A percentile compares a stretch with the other conserved stretches of the same genome.
phyloP scores from a whole-genome alignment of 2,329 filamentous ascomycete species.

The Fusarium nygamai region DNA sequence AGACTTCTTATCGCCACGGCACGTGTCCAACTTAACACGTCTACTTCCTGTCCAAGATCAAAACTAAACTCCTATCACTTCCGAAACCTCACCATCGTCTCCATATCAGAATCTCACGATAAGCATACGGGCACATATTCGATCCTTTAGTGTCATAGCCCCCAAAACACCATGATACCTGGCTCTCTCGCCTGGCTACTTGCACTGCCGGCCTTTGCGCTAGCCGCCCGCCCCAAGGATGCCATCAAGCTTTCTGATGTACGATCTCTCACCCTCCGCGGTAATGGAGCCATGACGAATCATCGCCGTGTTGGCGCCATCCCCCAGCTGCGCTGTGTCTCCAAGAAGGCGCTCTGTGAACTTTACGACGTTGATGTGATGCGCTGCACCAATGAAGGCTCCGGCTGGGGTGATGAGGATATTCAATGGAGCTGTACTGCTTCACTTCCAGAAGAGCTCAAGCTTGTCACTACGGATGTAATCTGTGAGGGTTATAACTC shows the following conservation, averaged over 20 bases:
- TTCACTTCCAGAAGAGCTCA: conserved; percentile 67
- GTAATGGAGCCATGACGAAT: conserved; percentile 70
- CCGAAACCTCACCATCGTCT: not conserved
- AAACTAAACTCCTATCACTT: not conserved
- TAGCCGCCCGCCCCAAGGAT: conserved; percentile 52
- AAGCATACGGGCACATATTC: conserved; percentile 2
- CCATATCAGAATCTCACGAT: not conserved
- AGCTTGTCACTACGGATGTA: conserved; percentile 87
- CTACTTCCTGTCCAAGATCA: not conserved
- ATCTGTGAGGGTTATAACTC: conserved; percentile 88
- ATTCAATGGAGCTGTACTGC: conserved; percentile 90
- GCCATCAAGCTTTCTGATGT: conserved; percentile 71
- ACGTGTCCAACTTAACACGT: conserved; percentile 7
- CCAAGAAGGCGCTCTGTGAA: conserved; percentile 69
- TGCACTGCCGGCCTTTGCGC: conserved; percentile 40
- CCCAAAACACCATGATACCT: conserved; percentile 43
- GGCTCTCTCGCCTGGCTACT: conserved; percentile 34
- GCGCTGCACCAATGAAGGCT: conserved; percentile 89
- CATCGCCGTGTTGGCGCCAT: conserved; percentile 80
- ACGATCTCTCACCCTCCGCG: conserved; percentile 80
- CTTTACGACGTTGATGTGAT: conserved; percentile 82
- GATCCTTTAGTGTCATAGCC: conserved; percentile 3
- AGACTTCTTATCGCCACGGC: conserved; percentile 22
- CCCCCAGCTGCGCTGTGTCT: conserved; percentile 82
- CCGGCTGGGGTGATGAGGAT: conserved; percentile 81